These are phyloP conservation scores for Chlorociboria aeruginascens DNA, from an alignment of 495 filamentous ascomycete genomes.

Conservation along the genomic window DNA sequence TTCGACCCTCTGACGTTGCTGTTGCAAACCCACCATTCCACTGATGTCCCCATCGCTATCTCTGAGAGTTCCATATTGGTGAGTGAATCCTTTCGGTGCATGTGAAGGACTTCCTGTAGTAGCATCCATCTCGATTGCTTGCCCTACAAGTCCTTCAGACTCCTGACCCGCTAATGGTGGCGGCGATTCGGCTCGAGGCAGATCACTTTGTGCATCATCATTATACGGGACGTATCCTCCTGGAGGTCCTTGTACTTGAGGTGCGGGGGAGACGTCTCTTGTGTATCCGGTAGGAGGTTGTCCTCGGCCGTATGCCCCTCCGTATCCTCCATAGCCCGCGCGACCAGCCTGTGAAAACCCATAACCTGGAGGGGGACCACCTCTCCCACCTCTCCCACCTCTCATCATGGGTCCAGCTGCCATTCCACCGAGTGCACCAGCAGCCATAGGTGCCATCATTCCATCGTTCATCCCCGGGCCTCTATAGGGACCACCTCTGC, in stretches of 20 bases:
- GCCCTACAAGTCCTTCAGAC: conserved; percentile 39
- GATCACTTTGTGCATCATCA: conserved; percentile 20
- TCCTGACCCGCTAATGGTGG: conserved; percentile 49
- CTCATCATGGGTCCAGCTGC: conserved; percentile 23
- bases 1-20: conserved; percentile 30
- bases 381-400: conserved; percentile 36
- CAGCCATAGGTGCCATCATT: conserved; percentile 2
- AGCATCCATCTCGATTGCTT: conserved; percentile 78
- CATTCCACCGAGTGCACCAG: conserved; percentile 15
- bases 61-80: conserved; percentile 37
- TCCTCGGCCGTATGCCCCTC: not conserved
- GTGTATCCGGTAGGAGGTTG: conserved; percentile 5
- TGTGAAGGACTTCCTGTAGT: conserved; percentile 36
- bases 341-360: conserved; percentile 30
- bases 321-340: conserved; percentile 25
- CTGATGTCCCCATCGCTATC: conserved; percentile 59
- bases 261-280: conserved; percentile 2
- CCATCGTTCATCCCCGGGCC: conserved; percentile 26
- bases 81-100: conserved; percentile 26
- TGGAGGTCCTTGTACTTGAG: conserved; percentile 15
- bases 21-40: conserved; percentile 57
- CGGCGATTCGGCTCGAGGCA: conserved; percentile 47
- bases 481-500: conserved; percentile 31
- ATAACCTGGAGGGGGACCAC: conserved; percentile 42
- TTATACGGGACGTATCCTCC: conserved; percentile 31